Evolutionary conservation across 1,139 yeast species (phyloP), one percentile per base, ranked within the genome.

Genomic region (Starmera stellimalicola): DNA sequence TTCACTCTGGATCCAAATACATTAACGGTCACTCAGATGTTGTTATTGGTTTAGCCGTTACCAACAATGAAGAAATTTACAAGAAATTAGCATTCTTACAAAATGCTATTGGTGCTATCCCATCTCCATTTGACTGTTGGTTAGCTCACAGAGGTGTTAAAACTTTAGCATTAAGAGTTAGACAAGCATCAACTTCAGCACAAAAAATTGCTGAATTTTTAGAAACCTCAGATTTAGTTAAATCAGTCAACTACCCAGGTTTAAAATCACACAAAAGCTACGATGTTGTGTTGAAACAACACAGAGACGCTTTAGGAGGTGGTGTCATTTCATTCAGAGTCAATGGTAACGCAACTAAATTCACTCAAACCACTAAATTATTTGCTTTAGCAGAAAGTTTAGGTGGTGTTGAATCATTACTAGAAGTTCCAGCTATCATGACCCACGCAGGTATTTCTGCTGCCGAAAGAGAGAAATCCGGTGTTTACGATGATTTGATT

Each of bases 11-110:
- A 44, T 84, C 95, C 53, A 84, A 84, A 64, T 84, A 82, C 68
- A 79, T 84, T 58, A 84, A 84, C 56, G 95, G 95, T 44, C 95
- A 84, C 63, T 81, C 94, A 31, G 95, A 84, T 55, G 94, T 84
- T 25, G 94, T 84, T 38, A 73, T 83, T 70, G 95, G 95, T 51
- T 79, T 80, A 34, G 70, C 82, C 44, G 87, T 84, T 38, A 74
- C 85, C 47, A 80, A 75, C 65, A 60, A 62, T 48, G 76, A 71
- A 40, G 65, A 57, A 35, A 63, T 82, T 50, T 76, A 75, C 60
- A 77, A 77, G 44, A 65, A 66, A 50, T 70, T 77, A 58, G 68
- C 83, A 43, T 84, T 82, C 65, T 68, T 83, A 57, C 94, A 84
- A 60, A 84, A 84, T 52, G 94, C 95, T 43, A 69, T 82, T 51